A percentile compares a stretch with the other conserved stretches of the same genome.
phyloP scores from a whole-genome alignment of 331 rosid genomes.

The Prunus yedoensis region DNA sequence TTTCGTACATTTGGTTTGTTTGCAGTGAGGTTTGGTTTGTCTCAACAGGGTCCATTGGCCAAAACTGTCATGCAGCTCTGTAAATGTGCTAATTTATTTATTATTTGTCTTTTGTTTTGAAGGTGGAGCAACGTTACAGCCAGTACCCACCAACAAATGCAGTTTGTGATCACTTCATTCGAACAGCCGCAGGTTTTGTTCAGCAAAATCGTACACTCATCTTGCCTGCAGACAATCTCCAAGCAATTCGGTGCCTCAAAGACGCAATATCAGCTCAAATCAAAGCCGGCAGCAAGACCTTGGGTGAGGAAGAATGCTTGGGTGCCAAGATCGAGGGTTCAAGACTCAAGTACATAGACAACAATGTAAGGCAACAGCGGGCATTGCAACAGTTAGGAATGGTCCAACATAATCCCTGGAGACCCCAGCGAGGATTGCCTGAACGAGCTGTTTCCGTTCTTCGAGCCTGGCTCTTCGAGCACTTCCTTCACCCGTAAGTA shows the following conservation, averaged over 20 bases:
- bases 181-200: slow-evolving; percentile 62
- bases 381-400: slow-evolving; percentile 73
- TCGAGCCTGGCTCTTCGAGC: slow-evolving; percentile 92
- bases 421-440: slow-evolving; percentile 85
- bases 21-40: no score
- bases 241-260: slow-evolving; percentile 73
- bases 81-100: neutral
- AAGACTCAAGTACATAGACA: slow-evolving; percentile 57
- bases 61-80: no score
- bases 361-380: slow-evolving; percentile 70
- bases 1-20: no score
- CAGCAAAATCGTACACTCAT: slow-evolving; percentile 66
- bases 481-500: slow-evolving; percentile 84
- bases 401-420: slow-evolving; percentile 78
- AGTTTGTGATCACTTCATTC: slow-evolving; percentile 46
- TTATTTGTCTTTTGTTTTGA: neutral
- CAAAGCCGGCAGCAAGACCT: slow-evolving; percentile 42
- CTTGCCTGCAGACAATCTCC: slow-evolving; percentile 70
- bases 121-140: slow-evolving; percentile 78
- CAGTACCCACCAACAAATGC: slow-evolving; percentile 77
- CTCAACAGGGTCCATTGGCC: no score
- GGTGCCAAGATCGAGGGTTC: slow-evolving; percentile 72
- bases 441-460: slow-evolving; percentile 84
- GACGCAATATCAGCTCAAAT: slow-evolving; percentile 61
- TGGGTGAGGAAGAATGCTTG: slow-evolving; percentile 69